Percentiles rank a stretch among this genome's conserved stretches.
These are phyloP conservation scores for Cercospora sesami DNA, from an alignment of 2,329 filamentous ascomycete genomes.

Conservation along the genomic window DNA sequence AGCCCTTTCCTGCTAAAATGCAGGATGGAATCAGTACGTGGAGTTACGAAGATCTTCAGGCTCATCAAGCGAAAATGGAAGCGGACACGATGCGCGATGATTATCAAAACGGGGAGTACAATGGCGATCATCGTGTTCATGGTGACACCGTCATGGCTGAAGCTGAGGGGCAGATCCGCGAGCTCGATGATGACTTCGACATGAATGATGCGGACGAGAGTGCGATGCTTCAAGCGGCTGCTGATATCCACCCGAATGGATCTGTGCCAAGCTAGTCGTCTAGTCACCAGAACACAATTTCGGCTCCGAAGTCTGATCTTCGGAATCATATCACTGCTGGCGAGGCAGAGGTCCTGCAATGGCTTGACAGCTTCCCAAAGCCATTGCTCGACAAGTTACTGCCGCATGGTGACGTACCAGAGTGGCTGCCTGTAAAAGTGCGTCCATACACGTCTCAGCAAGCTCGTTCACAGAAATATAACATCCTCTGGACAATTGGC, in stretches of 20 bases:
- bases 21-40: constrained; percentile 94
- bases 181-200: constrained; percentile 40
- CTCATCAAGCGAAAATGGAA: constrained; percentile 74
- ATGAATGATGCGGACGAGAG: constrained; percentile 39
- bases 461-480: too few species aligned
- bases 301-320: too few species aligned
- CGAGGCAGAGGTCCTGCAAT: background rate
- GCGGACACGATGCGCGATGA: constrained; percentile 66
- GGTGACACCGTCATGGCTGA: constrained; percentile 38
- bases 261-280: background rate
- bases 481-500: background rate
- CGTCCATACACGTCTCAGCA: too few species aligned
- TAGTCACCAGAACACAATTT: background rate
- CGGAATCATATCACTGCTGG: too few species aligned
- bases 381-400: background rate
- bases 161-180: constrained; percentile 35
- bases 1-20: constrained; percentile 77
- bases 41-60: constrained; percentile 75
- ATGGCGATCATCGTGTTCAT: constrained; percentile 45
- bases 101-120: constrained; percentile 48
- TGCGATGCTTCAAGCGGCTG: constrained; percentile 14
- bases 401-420: too few species aligned
- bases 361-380: background rate
- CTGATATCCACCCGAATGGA: constrained; percentile 3
- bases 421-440: too few species aligned